Evolutionary conservation across 306 rosid species (phyloP).

Genomic region (Lathyrus tuberosus): DNA sequence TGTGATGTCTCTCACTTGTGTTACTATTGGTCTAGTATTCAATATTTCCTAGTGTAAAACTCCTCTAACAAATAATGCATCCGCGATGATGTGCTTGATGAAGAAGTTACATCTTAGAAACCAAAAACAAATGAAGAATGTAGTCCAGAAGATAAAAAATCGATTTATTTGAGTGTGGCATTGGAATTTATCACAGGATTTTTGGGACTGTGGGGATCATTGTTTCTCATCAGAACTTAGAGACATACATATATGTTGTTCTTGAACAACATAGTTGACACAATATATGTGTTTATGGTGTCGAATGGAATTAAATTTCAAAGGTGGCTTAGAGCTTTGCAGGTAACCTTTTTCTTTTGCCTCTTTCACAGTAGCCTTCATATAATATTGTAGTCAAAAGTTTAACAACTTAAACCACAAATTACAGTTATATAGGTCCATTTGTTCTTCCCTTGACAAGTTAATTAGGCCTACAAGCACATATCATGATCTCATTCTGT

Average conservation of each 20-base stretch:
- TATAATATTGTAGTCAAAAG: no score
- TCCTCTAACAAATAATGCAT: no score
- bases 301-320: slow-evolving; percentile 12
- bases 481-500: no score
- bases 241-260: not conserved
- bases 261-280: not conserved
- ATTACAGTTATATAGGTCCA: no score
- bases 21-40: no score
- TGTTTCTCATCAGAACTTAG: slow-evolving; percentile 6
- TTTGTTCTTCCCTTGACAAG: no score
- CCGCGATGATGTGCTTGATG: no score
- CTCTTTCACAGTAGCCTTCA: not conserved
- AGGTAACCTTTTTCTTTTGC: not conserved
- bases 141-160: not conserved
- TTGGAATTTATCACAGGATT: slow-evolving; percentile 35
- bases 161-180: slow-evolving; percentile 20
- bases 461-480: no score
- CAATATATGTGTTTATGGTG: not conserved
- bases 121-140: not conserved
- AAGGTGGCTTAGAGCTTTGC: not conserved
- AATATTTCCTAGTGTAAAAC: no score
- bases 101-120: not conserved
- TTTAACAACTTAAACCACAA: no score
- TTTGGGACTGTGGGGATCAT: slow-evolving; percentile 3
- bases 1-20: no score